Base-by-base conservation (phyloP, 2,329 filamentous ascomycete genomes). In the Colletotrichum nymphaeae region DNA sequence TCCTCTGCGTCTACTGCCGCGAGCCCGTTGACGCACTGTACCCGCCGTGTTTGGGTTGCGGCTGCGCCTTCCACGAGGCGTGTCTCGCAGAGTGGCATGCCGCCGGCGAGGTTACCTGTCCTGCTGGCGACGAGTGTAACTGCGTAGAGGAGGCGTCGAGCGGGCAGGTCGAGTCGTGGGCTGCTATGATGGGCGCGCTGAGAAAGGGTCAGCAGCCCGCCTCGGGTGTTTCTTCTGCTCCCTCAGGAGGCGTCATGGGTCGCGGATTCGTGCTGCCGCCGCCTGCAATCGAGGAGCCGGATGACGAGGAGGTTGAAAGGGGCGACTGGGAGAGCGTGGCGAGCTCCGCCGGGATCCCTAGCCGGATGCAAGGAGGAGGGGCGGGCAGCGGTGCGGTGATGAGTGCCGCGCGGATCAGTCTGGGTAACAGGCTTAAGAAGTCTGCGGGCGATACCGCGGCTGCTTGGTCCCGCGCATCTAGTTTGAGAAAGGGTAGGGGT, bases 111-210 rank as follows among this genome's bases (percentile, higher is more conserved):
- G 86, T 82, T 1, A 81, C 87, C 59, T 93, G 91, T 69, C 89
- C 91, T 0, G 90, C 89, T 0, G 91, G 90, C 1, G 91, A 92
- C 77, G 91, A 92, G 78, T 93, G 91, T 77, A 84, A 89, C 72
- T 93, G 91, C 76, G 84, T 88, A 0, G 84, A 88, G 16, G 88
- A 91, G 74, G 90, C 90, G 1, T 84, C 83, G 69, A 86, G 83
- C 59, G 90, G 89, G 1, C 84, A 90, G 53, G 87, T 92, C 9
- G 91, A 92, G 79, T 90, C 88, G 24, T 91, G 90, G 88, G 86
- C 87, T 0, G 89, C 89, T 3, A 84, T 90, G 80, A 85, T 86
- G 78, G 86, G 84, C 0, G 83, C 85, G 19, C 75, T 84, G 79
- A 78, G 81, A 66, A 85, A 81, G 73, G 78, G 78, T 0, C 77